Base-by-base conservation (phyloP, 371 early-diverging fungal species). In the Mucor mucedo region DNA sequence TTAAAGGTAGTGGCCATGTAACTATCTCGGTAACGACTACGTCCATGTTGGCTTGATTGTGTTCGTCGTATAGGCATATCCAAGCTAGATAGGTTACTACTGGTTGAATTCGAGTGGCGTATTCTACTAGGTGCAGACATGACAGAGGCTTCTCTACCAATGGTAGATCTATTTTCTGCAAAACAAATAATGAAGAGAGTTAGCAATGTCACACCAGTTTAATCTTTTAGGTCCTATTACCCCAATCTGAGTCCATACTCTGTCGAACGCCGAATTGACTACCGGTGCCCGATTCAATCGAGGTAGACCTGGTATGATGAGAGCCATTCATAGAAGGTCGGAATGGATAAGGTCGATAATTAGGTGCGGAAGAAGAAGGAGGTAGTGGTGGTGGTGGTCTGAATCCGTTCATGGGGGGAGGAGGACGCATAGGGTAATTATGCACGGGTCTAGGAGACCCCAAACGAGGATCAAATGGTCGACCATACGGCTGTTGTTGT, bases 1-100 rank as follows among this genome's bases (percentile, higher is more conserved):
- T 77, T 75, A 60, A 81, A 81, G 16, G 62, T 76, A 3, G 75
- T 65, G 2, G 75, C 78, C 81, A 81, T 78, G 39, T 71, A 73
- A 45, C 70, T 75, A 45, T 77, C 72, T 33, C 74, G 60, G 49
- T 80, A 80, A 28, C 77, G 63, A 60, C 76, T 78, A 48, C 77
- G 70, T 11, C 74, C 74, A 10, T 35, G 21, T 21, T 21, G 47
- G 41, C 62, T 57, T n/a, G 41, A 41, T 70, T 6, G 66, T 60
- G 2, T 33, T 50, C 30, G 60, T 14, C 16, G 56, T 58, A 13
- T 52, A 21, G 63, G 29, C 21, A 50, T 16, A 32, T 49, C 50
- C 3, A 52, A 21, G 16, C 41, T 48, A 1, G 52, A 55, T 13
- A 52, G 38, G 13, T 33, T 13, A 16, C 48, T 50, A 11, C 40